Evolutionary conservation across 2,329 filamentous ascomycete genomes (phyloP).

Genomic region (Coleophoma cylindrospora): DNA sequence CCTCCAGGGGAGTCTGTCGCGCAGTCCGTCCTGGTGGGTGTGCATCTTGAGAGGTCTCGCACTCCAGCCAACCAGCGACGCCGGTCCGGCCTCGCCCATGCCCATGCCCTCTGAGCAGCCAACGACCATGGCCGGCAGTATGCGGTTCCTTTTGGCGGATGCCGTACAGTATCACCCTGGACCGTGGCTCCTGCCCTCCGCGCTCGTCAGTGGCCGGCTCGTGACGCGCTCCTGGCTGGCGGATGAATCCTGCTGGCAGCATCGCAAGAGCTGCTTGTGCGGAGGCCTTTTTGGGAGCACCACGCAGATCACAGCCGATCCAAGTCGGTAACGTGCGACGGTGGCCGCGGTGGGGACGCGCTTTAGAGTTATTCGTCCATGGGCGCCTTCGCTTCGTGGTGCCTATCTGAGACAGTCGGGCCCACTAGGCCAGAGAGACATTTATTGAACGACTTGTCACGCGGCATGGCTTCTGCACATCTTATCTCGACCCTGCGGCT

Average conservation of each 20-base stretch:
- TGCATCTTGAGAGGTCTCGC: background rate
- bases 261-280: background rate
- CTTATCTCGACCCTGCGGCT: no score
- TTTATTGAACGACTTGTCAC: background rate
- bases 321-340: constrained; percentile 6
- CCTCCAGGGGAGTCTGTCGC: background rate
- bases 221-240: background rate
- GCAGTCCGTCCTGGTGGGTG: background rate
- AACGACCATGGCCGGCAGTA: no score
- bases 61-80: background rate
- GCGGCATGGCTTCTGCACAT: background rate
- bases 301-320: constrained; percentile 6
- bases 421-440: background rate
- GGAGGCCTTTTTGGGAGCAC: constrained; percentile 3
- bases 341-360: constrained; percentile 5
- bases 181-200: no score
- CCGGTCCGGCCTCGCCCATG: background rate
- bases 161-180: no score
- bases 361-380: constrained; percentile 7
- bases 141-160: no score
- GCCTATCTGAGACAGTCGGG: constrained; percentile 11
- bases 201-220: background rate
- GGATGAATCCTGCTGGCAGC: background rate
- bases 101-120: no score
- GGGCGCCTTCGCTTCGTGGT: constrained; percentile 9